Percentiles rank a stretch among this genome's conserved stretches.
These are phyloP conservation scores for Meyerozyma smithsonii DNA, from an alignment of 1,139 yeast species.

Conservation along the genomic window DNA sequence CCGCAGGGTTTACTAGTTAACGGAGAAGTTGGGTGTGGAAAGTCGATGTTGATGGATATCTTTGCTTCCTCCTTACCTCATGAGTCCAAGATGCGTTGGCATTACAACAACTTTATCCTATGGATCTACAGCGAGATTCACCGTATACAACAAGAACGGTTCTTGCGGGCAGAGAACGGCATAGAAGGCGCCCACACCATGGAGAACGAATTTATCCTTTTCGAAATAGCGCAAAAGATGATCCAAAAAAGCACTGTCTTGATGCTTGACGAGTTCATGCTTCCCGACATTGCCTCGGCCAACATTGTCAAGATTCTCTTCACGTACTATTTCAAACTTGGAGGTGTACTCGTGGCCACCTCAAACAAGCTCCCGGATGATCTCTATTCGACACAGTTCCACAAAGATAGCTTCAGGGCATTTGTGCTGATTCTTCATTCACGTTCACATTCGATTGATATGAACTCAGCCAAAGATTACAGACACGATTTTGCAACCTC, in stretches of 20 bases:
- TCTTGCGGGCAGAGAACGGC: conserved; percentile 9
- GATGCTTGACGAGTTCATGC: conserved; percentile 68
- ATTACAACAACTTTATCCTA: conserved; percentile 62
- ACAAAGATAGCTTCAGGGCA: conserved; percentile 50
- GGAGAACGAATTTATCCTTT: conserved; percentile 62
- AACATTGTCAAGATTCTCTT: conserved; percentile 61
- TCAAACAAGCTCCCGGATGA: conserved; percentile 70
- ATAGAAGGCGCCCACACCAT: conserved; percentile 17
- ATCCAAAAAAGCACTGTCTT: conserved; percentile 54
- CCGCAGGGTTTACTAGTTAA: conserved; percentile 65
- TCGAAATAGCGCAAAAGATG: conserved; percentile 66
- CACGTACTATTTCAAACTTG: conserved; percentile 64
- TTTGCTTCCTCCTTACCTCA: conserved; percentile 66
- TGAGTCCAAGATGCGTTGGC: conserved; percentile 64
- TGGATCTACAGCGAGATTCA: conserved; percentile 67
- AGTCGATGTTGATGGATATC: conserved; percentile 68
- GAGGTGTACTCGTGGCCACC: conserved; percentile 72
- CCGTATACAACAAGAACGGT: conserved; percentile 41
- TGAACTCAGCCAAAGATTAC: conserved; percentile 57
- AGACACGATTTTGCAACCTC: conserved; percentile 36
- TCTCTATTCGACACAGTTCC: conserved; percentile 60
- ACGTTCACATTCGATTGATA: conserved; percentile 61
- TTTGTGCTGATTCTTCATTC: conserved; percentile 55
- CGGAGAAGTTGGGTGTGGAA: conserved; percentile 78
- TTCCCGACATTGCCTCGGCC: conserved; percentile 70